phyloP scores from a whole-genome alignment of 2,329 filamentous ascomycete species.

The Ceratocystis ficicola region DNA sequence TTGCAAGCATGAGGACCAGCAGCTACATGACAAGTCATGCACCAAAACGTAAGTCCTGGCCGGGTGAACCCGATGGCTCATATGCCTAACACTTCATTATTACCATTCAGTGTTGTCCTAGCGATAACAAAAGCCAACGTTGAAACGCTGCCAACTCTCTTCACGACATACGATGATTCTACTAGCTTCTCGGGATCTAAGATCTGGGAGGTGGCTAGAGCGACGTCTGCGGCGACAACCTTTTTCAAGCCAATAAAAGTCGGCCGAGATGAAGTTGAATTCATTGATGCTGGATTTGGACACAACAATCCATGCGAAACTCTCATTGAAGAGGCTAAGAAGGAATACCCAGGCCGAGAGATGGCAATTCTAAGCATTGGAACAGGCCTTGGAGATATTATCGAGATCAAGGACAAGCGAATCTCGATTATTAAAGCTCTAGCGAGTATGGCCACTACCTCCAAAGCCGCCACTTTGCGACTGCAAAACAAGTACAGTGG shows the following conservation, averaged over 20 bases:
- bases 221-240: constrained; percentile 27
- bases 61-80: neutral
- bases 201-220: constrained; percentile 28
- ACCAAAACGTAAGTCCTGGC: neutral
- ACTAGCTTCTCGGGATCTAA: constrained; percentile 23
- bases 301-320: constrained; percentile 29
- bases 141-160: constrained; percentile 24
- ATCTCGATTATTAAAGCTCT: neutral
- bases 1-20: neutral
- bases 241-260: constrained; percentile 28
- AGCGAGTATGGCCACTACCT: neutral
- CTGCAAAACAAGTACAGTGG: constrained; percentile 23
- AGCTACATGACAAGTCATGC: neutral
- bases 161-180: constrained; percentile 26
- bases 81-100: neutral
- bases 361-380: constrained; percentile 26
- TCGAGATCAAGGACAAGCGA: constrained; percentile 22
- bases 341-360: constrained; percentile 24
- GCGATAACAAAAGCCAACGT: neutral
- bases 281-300: constrained; percentile 28
- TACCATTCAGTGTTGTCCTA: neutral
- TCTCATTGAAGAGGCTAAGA: constrained; percentile 27
- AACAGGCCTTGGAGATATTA: constrained; percentile 25
- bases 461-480: neutral
- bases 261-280: constrained; percentile 26